phyloP scores from a whole-genome alignment of 108 stramenopile genomes.

The Cyclotella atomus region DNA sequence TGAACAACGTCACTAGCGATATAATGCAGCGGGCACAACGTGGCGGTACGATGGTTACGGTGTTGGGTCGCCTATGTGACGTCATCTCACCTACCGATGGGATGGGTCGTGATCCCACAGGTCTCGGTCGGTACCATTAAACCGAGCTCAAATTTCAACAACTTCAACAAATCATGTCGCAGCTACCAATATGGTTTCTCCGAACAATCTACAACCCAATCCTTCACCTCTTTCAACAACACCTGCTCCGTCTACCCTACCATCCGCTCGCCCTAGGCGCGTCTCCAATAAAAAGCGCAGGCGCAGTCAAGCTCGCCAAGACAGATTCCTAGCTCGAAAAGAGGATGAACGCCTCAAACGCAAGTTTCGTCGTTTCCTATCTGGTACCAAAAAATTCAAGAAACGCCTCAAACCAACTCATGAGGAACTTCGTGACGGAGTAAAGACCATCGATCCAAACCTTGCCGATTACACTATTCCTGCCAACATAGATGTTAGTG shows the following conservation, averaged over 20 bases:
- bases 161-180: too few relatives aligned
- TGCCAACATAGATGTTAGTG: background rate
- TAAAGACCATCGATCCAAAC: background rate
- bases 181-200: too few relatives aligned
- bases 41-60: background rate
- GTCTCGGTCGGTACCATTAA: too few relatives aligned
- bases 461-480: background rate
- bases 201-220: too few relatives aligned
- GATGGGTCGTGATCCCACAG: background rate
- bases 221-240: too few relatives aligned
- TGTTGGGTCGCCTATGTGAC: background rate
- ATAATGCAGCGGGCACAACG: background rate
- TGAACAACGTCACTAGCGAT: background rate
- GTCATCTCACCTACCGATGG: background rate
- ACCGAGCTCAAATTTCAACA: too few relatives aligned
- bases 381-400: background rate
- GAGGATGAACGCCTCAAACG: background rate
- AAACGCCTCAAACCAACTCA: background rate
- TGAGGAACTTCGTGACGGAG: background rate
- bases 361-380: background rate
- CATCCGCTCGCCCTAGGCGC: background rate
- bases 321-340: background rate
- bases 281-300: background rate
- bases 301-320: background rate
- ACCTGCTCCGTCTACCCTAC: background rate